Base-by-base conservation (phyloP, 2,329 filamentous ascomycete species). In the Sphaceloma murrayae region DNA sequence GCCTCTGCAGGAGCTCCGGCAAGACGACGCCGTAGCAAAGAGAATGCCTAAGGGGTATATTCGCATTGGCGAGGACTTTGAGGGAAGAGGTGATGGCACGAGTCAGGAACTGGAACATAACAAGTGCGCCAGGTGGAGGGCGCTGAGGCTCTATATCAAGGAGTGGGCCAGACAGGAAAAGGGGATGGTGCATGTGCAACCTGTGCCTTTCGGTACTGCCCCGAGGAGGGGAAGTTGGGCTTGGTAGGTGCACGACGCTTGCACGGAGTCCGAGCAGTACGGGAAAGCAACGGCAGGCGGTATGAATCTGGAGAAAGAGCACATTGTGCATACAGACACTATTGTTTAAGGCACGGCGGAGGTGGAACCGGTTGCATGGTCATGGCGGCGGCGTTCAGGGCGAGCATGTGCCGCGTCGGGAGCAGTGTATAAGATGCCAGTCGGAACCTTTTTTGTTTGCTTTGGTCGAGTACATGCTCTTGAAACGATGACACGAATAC, bases 81-180 rank as follows among this genome's bases (percentile, higher is more conserved):
- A 64, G 36, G 57, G 59, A 26, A 31, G 51, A 24, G 60, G 62
- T 32, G 60, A 56, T 13, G 50, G 54, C 6, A 53, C 49, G 2
- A 45, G 60, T 6, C 61, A 55, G 70, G 54, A 73, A 66, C 22
- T 51, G 5, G 39, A 47, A 4, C 31, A 46, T n/a, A 58, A 74
- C 63, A 65, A 74, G 64, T 82, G 83, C 69, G 69, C 79, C 44
- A 74, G 89, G 43, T 96, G 89, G 89, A 78, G 74, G 56, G 89
- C 89, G 1, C 68, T 96, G 32, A 81, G 80, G 56, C 59, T 79
- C 30, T 96, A 96, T 60, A 83, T 96, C 29, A 72, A 73, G 27
- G 87, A 94, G 61, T 96, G 89, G 89, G 88, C 83, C 17, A 73
- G 82, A 46, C 87, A 94, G 62, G 85, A 93, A 59, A 85, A 87